Percentiles rank a stretch among this genome's conserved stretches.
These are phyloP conservation scores for Carnegiea gigantea DNA, from an alignment of 179 eudicot genomes.

Conservation along the genomic window DNA sequence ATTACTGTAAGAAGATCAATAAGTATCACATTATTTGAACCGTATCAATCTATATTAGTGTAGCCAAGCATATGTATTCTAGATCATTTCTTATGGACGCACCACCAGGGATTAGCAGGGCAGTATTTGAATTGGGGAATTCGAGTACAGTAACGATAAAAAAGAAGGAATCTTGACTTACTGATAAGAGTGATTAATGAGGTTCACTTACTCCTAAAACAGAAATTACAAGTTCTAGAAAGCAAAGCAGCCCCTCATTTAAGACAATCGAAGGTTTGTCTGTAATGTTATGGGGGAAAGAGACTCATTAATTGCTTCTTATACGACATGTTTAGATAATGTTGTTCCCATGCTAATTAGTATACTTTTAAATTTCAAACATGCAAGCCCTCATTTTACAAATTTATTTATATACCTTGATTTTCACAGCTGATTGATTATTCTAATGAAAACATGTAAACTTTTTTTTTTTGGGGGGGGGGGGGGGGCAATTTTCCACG, in stretches of 20 bases:
- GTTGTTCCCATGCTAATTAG: not conserved
- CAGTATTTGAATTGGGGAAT: not conserved
- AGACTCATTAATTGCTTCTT: constrained; percentile 15
- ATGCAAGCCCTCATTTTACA: not conserved
- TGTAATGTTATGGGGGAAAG: constrained; percentile 15
- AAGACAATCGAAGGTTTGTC: constrained; percentile 29
- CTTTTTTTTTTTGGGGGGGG: not conserved
- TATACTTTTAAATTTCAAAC: constrained; percentile 1
- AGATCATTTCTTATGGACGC: too few species aligned
- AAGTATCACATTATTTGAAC: too few species aligned
- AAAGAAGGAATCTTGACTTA: constrained; percentile 24
- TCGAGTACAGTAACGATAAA: not conserved
- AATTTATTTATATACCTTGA: not conserved
- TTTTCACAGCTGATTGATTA: not conserved
- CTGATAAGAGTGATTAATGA: constrained; percentile 13
- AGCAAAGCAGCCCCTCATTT: constrained; percentile 19
- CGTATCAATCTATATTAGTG: too few species aligned
- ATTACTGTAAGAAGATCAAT: too few species aligned
- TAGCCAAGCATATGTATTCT: too few species aligned
- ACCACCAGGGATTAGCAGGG: not conserved
- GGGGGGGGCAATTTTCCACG: not conserved
- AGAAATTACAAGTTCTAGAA: constrained; percentile 20
- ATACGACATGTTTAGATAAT: constrained; percentile 11
- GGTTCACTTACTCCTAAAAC: constrained; percentile 17
- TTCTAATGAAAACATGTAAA: constrained; percentile 9